A percentile compares a stretch with the other conserved stretches of the same genome.
These are phyloP conservation scores for Mucor indicus DNA, from an alignment of 371 early-diverging fungal species.

Conservation along the genomic window DNA sequence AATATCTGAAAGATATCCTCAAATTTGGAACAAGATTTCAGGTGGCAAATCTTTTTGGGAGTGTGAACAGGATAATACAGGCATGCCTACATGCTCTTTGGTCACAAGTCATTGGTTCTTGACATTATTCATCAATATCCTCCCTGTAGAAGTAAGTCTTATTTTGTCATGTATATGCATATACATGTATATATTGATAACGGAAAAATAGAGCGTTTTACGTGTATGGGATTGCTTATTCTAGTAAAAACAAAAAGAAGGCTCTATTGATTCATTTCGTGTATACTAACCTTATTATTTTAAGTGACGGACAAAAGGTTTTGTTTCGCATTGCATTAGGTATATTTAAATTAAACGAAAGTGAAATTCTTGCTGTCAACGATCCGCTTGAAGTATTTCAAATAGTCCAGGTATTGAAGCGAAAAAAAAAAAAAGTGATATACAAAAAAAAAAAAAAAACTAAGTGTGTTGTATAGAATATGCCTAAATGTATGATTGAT, in stretches of 20 bases:
- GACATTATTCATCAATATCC: slow-evolving; percentile 75
- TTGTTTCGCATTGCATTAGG: slow-evolving; percentile 78
- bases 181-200: no score
- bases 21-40: slow-evolving; percentile 50
- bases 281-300: background rate
- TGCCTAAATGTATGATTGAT: slow-evolving; percentile 72
- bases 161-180: background rate
- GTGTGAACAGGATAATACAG: slow-evolving; percentile 47
- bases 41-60: slow-evolving; percentile 54
- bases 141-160: slow-evolving; percentile 62
- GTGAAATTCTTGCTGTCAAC: slow-evolving; percentile 55
- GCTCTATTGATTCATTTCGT: no score
- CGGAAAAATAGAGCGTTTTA: slow-evolving; percentile 53
- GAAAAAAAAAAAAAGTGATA: background rate
- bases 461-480: slow-evolving; percentile 39
- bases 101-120: slow-evolving; percentile 88
- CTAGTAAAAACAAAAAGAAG: slow-evolving; percentile 46
- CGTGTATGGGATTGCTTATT: slow-evolving; percentile 87
- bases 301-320: slow-evolving; percentile 76
- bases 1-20: slow-evolving; percentile 54
- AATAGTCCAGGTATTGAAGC: slow-evolving; percentile 49
- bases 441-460: background rate
- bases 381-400: slow-evolving; percentile 73
- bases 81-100: slow-evolving; percentile 71
- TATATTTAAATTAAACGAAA: slow-evolving; percentile 73